These are phyloP conservation scores for Suillus ampliporus DNA, from an alignment of 768 basidiomycete species.

Conservation along the genomic window DNA sequence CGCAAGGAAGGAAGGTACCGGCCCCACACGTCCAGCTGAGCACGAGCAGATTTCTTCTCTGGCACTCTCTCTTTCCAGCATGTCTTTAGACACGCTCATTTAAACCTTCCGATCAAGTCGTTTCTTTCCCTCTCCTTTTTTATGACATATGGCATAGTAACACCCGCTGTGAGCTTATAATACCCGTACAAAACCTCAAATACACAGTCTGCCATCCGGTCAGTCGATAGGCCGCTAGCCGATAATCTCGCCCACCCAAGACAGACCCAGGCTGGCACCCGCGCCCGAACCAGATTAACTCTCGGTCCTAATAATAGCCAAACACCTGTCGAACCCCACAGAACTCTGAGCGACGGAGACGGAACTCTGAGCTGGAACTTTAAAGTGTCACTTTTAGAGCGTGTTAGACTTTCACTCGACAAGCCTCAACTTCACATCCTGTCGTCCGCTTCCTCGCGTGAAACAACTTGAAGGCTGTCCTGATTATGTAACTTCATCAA, in stretches of 20 bases:
- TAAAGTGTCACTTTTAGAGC: not conserved
- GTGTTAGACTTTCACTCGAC: not conserved
- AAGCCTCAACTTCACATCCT: not conserved
- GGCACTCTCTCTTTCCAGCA: not conserved
- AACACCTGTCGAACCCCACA: not conserved
- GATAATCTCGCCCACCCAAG: not conserved
- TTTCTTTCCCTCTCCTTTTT: not conserved
- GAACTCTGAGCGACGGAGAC: too few relatives aligned
- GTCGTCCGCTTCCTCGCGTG: not conserved
- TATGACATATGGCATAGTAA: not conserved
- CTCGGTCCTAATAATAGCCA: too few relatives aligned
- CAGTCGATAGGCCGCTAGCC: not conserved
- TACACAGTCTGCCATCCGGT: not conserved
- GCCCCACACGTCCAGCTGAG: not conserved
- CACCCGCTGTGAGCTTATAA: not conserved
- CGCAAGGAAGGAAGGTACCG: not conserved
- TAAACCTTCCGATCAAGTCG: not conserved
- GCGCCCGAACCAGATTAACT: not conserved
- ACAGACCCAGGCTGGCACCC: too few relatives aligned
- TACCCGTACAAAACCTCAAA: too few relatives aligned
- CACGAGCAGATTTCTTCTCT: not conserved
- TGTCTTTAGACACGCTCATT: not conserved
- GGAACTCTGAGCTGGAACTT: too few relatives aligned
- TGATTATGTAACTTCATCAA: not conserved
- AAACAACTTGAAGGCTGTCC: not conserved